Conservation (phyloP, 2,329 filamentous ascomycete species). For the Beauveria caledonica region DNA sequence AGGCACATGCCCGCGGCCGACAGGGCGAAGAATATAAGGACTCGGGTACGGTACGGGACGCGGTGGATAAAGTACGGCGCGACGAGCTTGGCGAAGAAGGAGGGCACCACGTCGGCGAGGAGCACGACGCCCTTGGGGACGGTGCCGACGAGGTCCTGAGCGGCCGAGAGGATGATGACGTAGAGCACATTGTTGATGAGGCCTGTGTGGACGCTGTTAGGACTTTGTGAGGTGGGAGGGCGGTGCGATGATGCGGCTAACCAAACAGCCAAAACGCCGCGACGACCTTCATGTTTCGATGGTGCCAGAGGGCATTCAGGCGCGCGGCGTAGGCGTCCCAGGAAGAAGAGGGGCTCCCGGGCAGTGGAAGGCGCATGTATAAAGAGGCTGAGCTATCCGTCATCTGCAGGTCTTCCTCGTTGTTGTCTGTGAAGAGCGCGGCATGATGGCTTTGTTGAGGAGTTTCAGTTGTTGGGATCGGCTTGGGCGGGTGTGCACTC, state of each 20-base stretch:
- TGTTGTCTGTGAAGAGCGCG: neutral
- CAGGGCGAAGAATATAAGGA: constrained; percentile 64
- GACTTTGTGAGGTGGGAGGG: neutral
- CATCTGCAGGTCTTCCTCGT: neutral
- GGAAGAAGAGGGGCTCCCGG: constrained; percentile 53
- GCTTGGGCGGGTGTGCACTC: neutral
- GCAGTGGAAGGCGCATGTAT: constrained; percentile 38
- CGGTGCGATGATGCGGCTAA: constrained; percentile 28
- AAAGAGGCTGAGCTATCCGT: neutral
- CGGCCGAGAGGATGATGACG: constrained; percentile 90
- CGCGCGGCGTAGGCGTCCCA: constrained; percentile 68
- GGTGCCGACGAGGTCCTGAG: constrained; percentile 88
- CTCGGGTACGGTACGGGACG: constrained; percentile 69
- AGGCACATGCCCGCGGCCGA: constrained; percentile 84
- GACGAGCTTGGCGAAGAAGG: constrained; percentile 78
- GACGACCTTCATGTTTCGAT: constrained; percentile 63
- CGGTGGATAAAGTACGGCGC: constrained; percentile 91
- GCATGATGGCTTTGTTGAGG: constrained; percentile 1
- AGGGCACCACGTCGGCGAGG: constrained; percentile 85
- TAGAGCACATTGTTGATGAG: constrained; percentile 94
- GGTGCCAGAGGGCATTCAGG: constrained; percentile 53
- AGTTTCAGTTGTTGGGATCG: neutral
- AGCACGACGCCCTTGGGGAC: constrained; percentile 89
- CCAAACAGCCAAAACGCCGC: constrained; percentile 91
- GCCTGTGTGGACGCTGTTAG: constrained; percentile 19